A percentile compares a stretch with the other conserved stretches of the same genome.
These are phyloP conservation scores for Talaromyces adpressus DNA, from an alignment of 495 filamentous ascomycete species.

Conservation along the genomic window DNA sequence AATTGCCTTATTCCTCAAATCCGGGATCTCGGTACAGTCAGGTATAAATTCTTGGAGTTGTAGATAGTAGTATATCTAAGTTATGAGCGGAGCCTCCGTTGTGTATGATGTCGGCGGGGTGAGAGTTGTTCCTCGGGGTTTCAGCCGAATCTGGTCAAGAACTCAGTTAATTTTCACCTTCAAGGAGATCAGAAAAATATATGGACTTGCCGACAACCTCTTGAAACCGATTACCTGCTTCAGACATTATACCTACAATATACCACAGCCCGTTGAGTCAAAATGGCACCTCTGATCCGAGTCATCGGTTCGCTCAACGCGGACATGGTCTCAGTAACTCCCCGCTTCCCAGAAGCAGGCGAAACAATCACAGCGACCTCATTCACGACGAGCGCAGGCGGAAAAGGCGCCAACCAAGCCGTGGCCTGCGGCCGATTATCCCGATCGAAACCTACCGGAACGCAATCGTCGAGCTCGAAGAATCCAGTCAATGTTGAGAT, in stretches of 20 bases:
- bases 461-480: conserved; percentile 16
- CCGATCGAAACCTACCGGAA: conserved; percentile 25
- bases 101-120: background rate
- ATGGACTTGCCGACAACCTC: background rate
- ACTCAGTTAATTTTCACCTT: background rate
- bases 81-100: background rate
- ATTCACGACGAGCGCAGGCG: conserved; percentile 75
- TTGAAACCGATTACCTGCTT: background rate
- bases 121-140: background rate
- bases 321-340: conserved; percentile 81
- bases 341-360: conserved; percentile 72
- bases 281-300: conserved; percentile 52
- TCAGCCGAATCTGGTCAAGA: background rate
- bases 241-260: background rate
- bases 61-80: background rate
- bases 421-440: conserved; percentile 67
- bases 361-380: conserved; percentile 80
- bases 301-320: conserved; percentile 91
- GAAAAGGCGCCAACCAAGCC: conserved; percentile 95
- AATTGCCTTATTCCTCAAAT: background rate
- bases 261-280: conserved; percentile 1
- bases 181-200: background rate
- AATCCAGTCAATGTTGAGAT: conserved; percentile 60
- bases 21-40: background rate
- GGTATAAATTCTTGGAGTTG: background rate